phyloP scores from a whole-genome alignment of 257 asterid genomes.

The Penstemon barbatus region DNA sequence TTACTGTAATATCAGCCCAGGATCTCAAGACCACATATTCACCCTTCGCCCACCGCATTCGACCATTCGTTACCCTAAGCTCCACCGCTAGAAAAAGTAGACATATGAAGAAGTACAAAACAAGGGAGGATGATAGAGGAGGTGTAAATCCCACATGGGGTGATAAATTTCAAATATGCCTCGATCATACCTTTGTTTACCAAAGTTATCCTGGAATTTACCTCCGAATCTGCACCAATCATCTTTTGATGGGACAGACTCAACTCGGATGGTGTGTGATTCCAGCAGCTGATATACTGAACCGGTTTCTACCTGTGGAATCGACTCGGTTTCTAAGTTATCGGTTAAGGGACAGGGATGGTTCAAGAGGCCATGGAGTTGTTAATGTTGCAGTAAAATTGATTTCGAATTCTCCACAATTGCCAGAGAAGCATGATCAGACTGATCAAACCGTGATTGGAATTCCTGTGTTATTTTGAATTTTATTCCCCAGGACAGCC shows the following conservation, averaged over 20 bases:
- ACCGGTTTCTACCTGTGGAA: constrained; percentile 30
- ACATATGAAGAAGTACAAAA: constrained; percentile 20
- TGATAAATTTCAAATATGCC: constrained; percentile 35
- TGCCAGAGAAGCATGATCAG: too few species aligned
- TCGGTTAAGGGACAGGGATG: constrained; percentile 40
- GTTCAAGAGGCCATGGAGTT: constrained; percentile 52
- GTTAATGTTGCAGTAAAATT: constrained; percentile 46
- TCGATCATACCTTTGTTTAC: constrained; percentile 34
- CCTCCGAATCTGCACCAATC: constrained; percentile 41
- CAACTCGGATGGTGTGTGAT: constrained; percentile 56
- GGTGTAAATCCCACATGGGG: constrained; percentile 51
- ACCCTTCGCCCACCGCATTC: constrained; percentile 32
- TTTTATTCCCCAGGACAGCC: too few species aligned
- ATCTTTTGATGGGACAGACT: constrained; percentile 35
- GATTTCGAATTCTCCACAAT: too few species aligned
- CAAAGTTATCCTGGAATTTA: constrained; percentile 35
- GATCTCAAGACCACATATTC: constrained; percentile 30
- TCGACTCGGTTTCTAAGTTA: constrained; percentile 42
- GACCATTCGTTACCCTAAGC: constrained; percentile 36
- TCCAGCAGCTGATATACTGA: constrained; percentile 41
- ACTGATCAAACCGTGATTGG: too few species aligned
- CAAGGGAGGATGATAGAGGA: constrained; percentile 40
- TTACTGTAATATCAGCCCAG: constrained; percentile 51
- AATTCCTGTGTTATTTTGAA: too few species aligned
- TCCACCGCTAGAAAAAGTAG: background rate